A percentile compares a stretch with the other conserved stretches of the same genome.
Conservation (phyloP, 805 yeast species). For the Metschnikowia orientalis region DNA sequence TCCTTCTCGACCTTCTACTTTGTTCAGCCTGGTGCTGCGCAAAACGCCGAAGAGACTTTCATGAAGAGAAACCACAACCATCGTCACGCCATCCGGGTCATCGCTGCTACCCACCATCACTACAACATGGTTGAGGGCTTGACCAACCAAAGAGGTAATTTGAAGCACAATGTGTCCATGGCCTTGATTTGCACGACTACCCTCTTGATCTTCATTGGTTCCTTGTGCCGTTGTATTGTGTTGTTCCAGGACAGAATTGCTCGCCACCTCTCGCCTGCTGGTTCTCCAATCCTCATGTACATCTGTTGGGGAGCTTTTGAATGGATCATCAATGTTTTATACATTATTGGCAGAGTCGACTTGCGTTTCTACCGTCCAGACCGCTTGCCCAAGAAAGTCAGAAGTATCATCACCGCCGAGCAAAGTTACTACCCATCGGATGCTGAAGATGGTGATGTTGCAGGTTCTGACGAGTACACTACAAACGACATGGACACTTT, state of each 20-base stretch:
- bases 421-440: slow-evolving; percentile 34
- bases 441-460: slow-evolving; percentile 22
- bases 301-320: slow-evolving; percentile 68
- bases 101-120: slow-evolving; percentile 52
- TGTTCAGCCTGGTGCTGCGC: slow-evolving; percentile 50
- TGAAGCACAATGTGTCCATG: slow-evolving; percentile 51
- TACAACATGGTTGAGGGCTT: slow-evolving; percentile 35
- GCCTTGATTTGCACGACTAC: slow-evolving; percentile 44
- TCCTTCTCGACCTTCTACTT: slow-evolving; percentile 56
- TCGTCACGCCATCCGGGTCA: slow-evolving; percentile 52
- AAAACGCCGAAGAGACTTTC: slow-evolving; percentile 44
- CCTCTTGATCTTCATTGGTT: slow-evolving; percentile 45
- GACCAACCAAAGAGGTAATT: slow-evolving; percentile 36
- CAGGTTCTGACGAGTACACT: slow-evolving; percentile 8
- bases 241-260: slow-evolving; percentile 32
- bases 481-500: slow-evolving; percentile 5
- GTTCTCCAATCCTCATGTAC: slow-evolving; percentile 57
- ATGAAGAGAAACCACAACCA: slow-evolving; percentile 45
- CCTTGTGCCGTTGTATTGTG: slow-evolving; percentile 48
- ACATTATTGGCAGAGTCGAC: slow-evolving; percentile 63
- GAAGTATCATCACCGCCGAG: slow-evolving; percentile 40
- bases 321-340: slow-evolving; percentile 50
- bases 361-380: slow-evolving; percentile 80
- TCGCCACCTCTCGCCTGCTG: slow-evolving; percentile 16
- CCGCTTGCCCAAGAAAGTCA: slow-evolving; percentile 37